Evolutionary conservation across 768 basidiomycete genomes (phyloP), one percentile per base, ranked within the genome.

Genomic region (Russula sp.): DNA sequence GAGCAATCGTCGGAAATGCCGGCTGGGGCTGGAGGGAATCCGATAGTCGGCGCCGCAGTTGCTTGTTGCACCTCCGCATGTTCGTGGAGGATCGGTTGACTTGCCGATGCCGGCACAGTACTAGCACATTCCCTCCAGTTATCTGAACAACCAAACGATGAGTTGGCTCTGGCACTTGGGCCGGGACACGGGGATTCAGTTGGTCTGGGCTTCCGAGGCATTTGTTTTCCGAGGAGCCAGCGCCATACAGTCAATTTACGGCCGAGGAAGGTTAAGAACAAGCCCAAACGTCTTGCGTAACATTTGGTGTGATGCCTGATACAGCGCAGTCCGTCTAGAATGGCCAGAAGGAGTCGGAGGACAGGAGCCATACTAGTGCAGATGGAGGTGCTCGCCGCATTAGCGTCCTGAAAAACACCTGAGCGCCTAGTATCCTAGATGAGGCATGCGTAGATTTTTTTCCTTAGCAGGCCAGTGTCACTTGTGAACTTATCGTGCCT

Each of bases 101-200:
- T 58, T 11, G 39, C 57, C 22, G 61, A 63, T n/a, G 50, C 3
- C 36, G 61, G 61, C 29, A 63, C 20, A 7, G 0, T 9, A 14
- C 61, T 63, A 2, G 61, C 61, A 32, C 45, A 38, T 32, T 45
- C 61, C 20, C 43, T 25, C 9, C 18, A 16, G n/a, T 34, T 29
- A 39, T 18, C 6, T 1, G 53, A 55, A 41, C 29, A 7, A 34
- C 39, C 45, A 22, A 41, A 46, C 32, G 46, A 16, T 42, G 57
- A 54, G 29, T 25, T 29, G 0, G 32, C 2, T 3, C 18, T 41
- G 13, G 51, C 9, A 18, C 5, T n/a, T 0, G 34, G 42, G 2
- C 50, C 18, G 18, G 34, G 32, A 48, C 36, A 29, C 18, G 51
- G 22, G 13, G 39, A 34, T 11, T 52, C 43, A 18, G 41, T 3